Base-by-base conservation (phyloP, 805 yeast genomes). In the Starmera amethionina region DNA sequence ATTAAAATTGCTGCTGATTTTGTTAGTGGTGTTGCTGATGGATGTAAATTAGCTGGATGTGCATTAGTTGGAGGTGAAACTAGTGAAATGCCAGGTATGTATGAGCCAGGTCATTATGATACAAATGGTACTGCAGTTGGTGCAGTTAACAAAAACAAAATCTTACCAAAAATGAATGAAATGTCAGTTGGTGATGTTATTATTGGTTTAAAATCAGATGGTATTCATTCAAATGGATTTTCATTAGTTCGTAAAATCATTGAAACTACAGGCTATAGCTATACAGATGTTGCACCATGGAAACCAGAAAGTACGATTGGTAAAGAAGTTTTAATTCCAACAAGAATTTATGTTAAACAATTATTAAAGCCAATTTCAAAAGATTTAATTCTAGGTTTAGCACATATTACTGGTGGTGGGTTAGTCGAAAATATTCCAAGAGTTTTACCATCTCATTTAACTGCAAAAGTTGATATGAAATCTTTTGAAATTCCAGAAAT, bases 11-110 rank as follows among this genome's bases (percentile, higher is more conserved):
- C 97, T 7, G 80, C 93, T 22, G 80, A 77, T 49, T 93, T 93
- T 52, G 97, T 93, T 32, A 69, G 75, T 45, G 97, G 98, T 64
- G 98, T 93, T 47, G 97, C 96, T 37, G 84, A 84, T 47, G 99
- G 98, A 42, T 93, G 99, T 70, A 79, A 81, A 48, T 76, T 78
- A 49, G 84, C 97, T 30, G 96, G 96, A 10, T 90, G 98, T 73
- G 98, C 99, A 6, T 72, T 93, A 43, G 96, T 93, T 40, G 99
- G 99, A 42, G 99, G 99, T 49, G 99, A 93, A 65, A 93, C 99
- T 32, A 83, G 95, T 40, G 99, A 93, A 70, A 93, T 93, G 99
- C 99, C 99, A 25, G 98, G 98, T 49, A 86, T 93, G 84, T 93
- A 93, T 56, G 84, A 81, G 44, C 87, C 79, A 42, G 95, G 94